Evolutionary conservation across 345 rosid species (phyloP).

Genomic region (Melaleuca quinquenervia): DNA sequence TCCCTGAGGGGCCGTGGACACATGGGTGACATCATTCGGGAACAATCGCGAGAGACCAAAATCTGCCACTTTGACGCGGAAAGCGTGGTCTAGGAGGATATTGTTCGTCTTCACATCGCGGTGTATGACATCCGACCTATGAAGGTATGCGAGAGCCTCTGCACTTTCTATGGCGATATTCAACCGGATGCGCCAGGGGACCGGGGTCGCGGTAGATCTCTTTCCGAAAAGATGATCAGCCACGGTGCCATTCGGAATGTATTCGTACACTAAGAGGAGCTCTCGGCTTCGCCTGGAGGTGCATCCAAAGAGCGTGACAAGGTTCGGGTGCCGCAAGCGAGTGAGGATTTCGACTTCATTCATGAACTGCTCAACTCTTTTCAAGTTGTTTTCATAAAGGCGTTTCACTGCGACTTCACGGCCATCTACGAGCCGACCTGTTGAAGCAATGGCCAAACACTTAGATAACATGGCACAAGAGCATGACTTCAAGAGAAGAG

Average conservation of each 20-base stretch:
- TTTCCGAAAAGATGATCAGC: slow-evolving; percentile 78
- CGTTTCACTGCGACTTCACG: slow-evolving; percentile 81
- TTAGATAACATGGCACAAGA: neutral
- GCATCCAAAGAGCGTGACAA: slow-evolving; percentile 70
- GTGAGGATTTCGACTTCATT: slow-evolving; percentile 71
- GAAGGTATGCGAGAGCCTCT: slow-evolving; percentile 57
- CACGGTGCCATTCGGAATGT: slow-evolving; percentile 79
- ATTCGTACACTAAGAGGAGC: slow-evolving; percentile 79
- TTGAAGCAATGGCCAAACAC: neutral
- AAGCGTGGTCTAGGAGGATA: slow-evolving; percentile 55
- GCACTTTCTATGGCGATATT: slow-evolving; percentile 81
- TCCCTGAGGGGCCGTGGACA: slow-evolving; percentile 93
- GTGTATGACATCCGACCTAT: slow-evolving; percentile 53
- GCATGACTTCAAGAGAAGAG: neutral
- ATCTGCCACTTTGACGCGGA: slow-evolving; percentile 82
- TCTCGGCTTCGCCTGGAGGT: slow-evolving; percentile 70
- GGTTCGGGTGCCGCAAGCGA: slow-evolving; percentile 48
- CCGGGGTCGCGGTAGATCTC: slow-evolving; percentile 23
- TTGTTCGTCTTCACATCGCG: slow-evolving; percentile 85
- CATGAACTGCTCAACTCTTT: slow-evolving; percentile 69
- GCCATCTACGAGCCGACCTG: slow-evolving; percentile 68
- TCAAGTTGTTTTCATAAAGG: slow-evolving; percentile 49
- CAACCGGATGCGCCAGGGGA: slow-evolving; percentile 69
- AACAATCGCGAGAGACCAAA: slow-evolving; percentile 82
- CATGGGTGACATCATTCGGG: slow-evolving; percentile 64